These are phyloP conservation scores for Phytophthora megakarya DNA, from an alignment of 352 stramenopile genomes.

Conservation along the genomic window DNA sequence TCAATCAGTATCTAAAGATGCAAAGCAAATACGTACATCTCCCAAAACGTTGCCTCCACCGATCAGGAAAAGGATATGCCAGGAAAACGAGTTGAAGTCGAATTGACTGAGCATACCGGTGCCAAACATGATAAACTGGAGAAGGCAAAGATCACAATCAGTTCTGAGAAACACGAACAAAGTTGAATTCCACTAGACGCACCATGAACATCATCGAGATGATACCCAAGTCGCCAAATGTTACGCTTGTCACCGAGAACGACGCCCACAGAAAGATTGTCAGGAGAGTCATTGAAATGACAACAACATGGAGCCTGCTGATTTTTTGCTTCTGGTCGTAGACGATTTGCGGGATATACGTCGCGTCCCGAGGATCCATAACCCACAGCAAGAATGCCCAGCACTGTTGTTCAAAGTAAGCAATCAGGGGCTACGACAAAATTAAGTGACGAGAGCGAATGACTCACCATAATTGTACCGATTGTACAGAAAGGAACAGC, in stretches of 20 bases:
- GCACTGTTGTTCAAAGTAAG: slow-evolving; percentile 45
- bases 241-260: slow-evolving; percentile 83
- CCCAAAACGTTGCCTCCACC: slow-evolving; percentile 92
- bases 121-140: slow-evolving; percentile 87
- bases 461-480: slow-evolving; percentile 77
- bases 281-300: slow-evolving; percentile 88
- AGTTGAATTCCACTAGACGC: slow-evolving; percentile 8
- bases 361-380: slow-evolving; percentile 86
- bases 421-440: slow-evolving; percentile 1
- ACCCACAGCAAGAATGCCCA: slow-evolving; percentile 91
- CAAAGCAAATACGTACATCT: slow-evolving; percentile 56
- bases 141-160: slow-evolving; percentile 4
- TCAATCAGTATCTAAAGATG: not conserved
- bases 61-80: slow-evolving; percentile 94
- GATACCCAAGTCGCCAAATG: slow-evolving; percentile 92
- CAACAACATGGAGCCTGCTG: slow-evolving; percentile 87
- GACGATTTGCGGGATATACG: slow-evolving; percentile 92
- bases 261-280: slow-evolving; percentile 92
- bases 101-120: slow-evolving; percentile 91
- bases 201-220: slow-evolving; percentile 93
- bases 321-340: slow-evolving; percentile 92
- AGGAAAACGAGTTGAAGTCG: slow-evolving; percentile 94
- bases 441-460: not conserved
- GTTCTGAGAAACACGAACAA: not conserved
- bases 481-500: slow-evolving; percentile 89